Evolutionary conservation across 805 yeast genomes (phyloP), one percentile per base, ranked within the genome.

Genomic region (Kregervanrija delftensis): DNA sequence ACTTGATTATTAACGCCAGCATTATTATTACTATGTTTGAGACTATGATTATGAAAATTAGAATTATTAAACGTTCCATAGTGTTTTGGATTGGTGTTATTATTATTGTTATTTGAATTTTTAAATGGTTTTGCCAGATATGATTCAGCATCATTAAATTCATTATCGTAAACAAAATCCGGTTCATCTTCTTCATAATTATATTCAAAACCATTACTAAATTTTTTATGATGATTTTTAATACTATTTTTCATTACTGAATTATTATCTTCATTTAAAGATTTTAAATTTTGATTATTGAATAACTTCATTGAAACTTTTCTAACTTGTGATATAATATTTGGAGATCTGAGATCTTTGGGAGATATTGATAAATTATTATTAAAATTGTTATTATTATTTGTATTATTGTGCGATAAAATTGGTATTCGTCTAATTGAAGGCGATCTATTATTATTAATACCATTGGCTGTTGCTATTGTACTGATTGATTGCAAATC

Each of bases 241-340:
- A 4, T 30, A 30, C 16, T 37, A 43, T 30, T 14, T 32, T 9
- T 6, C 9, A 14, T 30, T 34, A n/a, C 30, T 22, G 15, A 13
- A 10, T 6, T 16, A 35, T 33, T 38, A 30, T 13, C 28, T n/a
- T 30, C 37, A 5, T 30, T 35, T 6, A 22, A 6, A 22, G 28
- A 6, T 22, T 22, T 22, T 22, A 22, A 22, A 13, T 40, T 42
- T 6, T 45, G 43, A 15, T 48, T 48, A 35, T 45, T 51, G 37
- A 58, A 57, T 11, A 58, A 39, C 37, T 50, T 54, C 33, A 56
- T 61, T 2, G 64, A 60, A 3, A 61, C 62, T 40, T 58, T 54
- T 33, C 63, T 44, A 2, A 60, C 62, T 41, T 60, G 59, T 0
- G 64, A 61, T 1, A 58, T 51, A 16, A 53, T 52, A n/a, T 47